Percentiles rank a stretch among this genome's conserved stretches.
Evolutionary conservation across 805 yeast genomes (phyloP).

Genomic region (Jamesozyma lodderae): DNA sequence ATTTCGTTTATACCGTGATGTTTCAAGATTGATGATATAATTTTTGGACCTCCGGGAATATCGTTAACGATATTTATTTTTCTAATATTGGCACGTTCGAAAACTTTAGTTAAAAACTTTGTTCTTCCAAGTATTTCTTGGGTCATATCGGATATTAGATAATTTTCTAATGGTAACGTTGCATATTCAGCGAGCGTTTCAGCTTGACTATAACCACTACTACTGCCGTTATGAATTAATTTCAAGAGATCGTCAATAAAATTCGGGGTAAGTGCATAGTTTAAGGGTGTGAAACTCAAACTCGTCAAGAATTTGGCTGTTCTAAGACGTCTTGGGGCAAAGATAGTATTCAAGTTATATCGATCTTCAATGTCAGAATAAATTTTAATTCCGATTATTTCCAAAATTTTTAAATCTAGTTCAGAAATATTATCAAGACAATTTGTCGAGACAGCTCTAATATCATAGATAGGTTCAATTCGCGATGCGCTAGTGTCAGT

Average conservation of each 20-base stretch:
- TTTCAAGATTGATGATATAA: constrained; percentile 21
- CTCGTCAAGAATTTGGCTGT: constrained; percentile 81
- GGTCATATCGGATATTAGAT: constrained; percentile 30
- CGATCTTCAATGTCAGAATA: constrained; percentile 21
- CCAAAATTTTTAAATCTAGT: constrained; percentile 36
- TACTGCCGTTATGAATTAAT: constrained; percentile 9
- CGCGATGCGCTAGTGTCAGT: too few relatives aligned
- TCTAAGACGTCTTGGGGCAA: constrained; percentile 75
- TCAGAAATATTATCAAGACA: constrained; percentile 37
- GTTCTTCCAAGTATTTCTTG: constrained; percentile 16
- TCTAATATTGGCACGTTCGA: constrained; percentile 20
- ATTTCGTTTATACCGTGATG: constrained; percentile 22
- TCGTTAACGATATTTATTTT: constrained; percentile 21
- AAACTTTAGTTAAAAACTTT: constrained; percentile 14
- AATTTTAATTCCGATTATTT: constrained; percentile 48
- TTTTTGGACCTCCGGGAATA: constrained; percentile 24
- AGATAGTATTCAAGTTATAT: constrained; percentile 38
- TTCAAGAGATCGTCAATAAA: constrained; percentile 42
- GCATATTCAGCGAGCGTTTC: constrained; percentile 29
- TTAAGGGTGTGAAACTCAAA: constrained; percentile 44
- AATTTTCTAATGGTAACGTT: constrained; percentile 16
- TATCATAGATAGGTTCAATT: constrained; percentile 28
- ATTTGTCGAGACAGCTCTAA: constrained; percentile 55
- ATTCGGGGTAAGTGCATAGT: constrained; percentile 45
- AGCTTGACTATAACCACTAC: constrained; percentile 28